Evolutionary conservation across 495 filamentous ascomycete genomes (phyloP), one percentile per base, ranked within the genome.

Genomic region (Lentithecium fluviatile): DNA sequence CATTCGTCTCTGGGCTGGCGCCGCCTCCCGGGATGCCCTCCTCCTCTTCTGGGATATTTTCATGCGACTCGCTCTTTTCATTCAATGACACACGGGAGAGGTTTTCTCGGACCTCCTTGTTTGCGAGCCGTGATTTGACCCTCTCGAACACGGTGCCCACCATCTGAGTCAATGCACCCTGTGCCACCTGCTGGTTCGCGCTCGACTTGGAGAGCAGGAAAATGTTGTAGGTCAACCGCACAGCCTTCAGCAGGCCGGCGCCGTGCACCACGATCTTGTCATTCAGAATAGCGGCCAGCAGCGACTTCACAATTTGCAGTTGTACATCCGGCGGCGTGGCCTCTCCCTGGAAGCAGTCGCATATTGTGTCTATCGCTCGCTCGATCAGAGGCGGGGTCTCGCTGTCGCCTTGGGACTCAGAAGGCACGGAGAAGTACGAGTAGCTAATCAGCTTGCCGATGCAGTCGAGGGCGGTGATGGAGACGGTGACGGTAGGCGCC

Each of bases 261-360:
- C 95, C 95, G 75, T 99, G 95, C 1, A 99, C 95, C 43, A 99
- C 88, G 45, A 96, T 92, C 73, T 97, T 97, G 75, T 99, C 95
- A 65, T 97, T 97, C 67, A 97, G 73, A 6, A 99, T 93, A 1
- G 95, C 95, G 19, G 95, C 92, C 24, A 99, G 79, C 56, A 99
- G 77, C 0, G 94, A 96, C 75, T 97, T 96, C 70, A 99, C 89
- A 65, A 99, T 99, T 74, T 99, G 95, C 65, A 97, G 81, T 72
- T 99, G 94, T 25, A 96, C 87, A 66, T 96, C 90, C 51, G 87
- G 82, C 11, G 86, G 85, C 0, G 95, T 97, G 3, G 87, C 88
- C 74, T 99, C 95, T 61, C 94, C 92, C 66, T 97, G 90, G 66
- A 97, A 99, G 71, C 95, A 99, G 69, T 97, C 93, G 79, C 95